Percentiles rank a stretch among this genome's conserved stretches.
These are phyloP conservation scores for Puccinellia tenuiflora DNA, from an alignment of 176 grass and related monocot genomes.

Conservation along the genomic window DNA sequence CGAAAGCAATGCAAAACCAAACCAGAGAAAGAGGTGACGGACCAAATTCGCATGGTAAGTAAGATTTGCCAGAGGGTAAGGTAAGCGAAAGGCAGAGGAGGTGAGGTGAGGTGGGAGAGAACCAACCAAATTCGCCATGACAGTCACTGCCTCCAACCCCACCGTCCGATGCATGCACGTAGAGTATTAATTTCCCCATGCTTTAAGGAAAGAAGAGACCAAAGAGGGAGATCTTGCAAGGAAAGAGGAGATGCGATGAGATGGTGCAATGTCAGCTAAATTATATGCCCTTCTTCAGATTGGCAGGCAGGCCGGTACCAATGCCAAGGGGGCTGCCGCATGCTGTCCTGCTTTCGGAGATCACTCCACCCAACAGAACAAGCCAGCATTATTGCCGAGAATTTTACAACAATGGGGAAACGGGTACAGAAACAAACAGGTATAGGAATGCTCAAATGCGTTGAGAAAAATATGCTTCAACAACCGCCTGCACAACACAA, in stretches of 20 bases:
- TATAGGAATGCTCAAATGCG: neutral
- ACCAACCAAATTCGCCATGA: conserved; percentile 40
- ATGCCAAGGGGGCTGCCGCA: conserved; percentile 12
- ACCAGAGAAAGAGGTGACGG: conserved; percentile 4
- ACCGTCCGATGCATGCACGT: conserved; percentile 26
- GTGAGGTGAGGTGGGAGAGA: neutral
- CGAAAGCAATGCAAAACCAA: conserved; percentile 25
- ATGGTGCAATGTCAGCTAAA: conserved; percentile 33
- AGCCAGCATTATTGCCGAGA: conserved; percentile 29
- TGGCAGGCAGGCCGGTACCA: conserved; percentile 31
- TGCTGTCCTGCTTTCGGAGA: conserved; percentile 24
- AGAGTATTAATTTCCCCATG: conserved; percentile 52
- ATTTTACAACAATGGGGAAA: conserved; percentile 27
- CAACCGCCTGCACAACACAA: neutral
- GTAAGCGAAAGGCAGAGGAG: conserved; percentile 19
- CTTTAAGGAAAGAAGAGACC: conserved; percentile 64
- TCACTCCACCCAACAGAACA: conserved; percentile 30
- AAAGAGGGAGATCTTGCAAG: conserved; percentile 37
- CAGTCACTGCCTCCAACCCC: conserved; percentile 39
- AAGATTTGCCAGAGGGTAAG: conserved; percentile 17
- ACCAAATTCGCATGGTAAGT: neutral
- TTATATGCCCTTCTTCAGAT: conserved; percentile 13
- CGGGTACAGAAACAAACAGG: neutral
- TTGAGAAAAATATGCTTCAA: neutral
- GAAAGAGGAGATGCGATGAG: conserved; percentile 25